Evolutionary conservation across 2,329 filamentous ascomycete genomes (phyloP).

Genomic region (Fusarium sp.): DNA sequence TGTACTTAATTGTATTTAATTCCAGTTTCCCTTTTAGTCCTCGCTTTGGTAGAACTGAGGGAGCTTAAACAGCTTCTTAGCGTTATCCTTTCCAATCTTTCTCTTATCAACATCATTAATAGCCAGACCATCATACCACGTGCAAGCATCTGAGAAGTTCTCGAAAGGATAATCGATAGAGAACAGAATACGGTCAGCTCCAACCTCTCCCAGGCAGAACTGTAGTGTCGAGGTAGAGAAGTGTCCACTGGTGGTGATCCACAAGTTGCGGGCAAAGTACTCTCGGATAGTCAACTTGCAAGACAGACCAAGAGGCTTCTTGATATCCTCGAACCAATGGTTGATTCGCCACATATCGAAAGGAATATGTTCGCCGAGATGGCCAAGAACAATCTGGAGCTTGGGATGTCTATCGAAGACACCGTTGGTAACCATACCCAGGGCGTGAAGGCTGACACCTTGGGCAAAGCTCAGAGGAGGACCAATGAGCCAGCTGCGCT

Average conservation of each 20-base stretch:
- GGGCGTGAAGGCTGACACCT: slow-evolving; percentile 65
- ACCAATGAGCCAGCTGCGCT: slow-evolving; percentile 68
- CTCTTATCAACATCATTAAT: slow-evolving; percentile 48
- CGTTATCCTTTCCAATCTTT: slow-evolving; percentile 57
- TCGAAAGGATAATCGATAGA: slow-evolving; percentile 65
- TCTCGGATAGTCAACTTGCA: slow-evolving; percentile 62
- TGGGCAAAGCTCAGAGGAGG: slow-evolving; percentile 68
- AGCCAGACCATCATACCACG: slow-evolving; percentile 53
- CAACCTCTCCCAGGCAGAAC: slow-evolving; percentile 59
- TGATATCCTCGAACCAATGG: slow-evolving; percentile 65
- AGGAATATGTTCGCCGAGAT: slow-evolving; percentile 60
- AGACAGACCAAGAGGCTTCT: slow-evolving; percentile 58
- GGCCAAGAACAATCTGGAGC: slow-evolving; percentile 58
- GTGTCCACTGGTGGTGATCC: slow-evolving; percentile 66
- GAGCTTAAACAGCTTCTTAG: slow-evolving; percentile 54
- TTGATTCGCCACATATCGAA: slow-evolving; percentile 62
- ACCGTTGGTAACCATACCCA: slow-evolving; percentile 61
- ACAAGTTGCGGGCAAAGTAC: slow-evolving; percentile 65
- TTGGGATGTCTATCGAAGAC: slow-evolving; percentile 60
- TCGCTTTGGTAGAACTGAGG: slow-evolving; percentile 32
- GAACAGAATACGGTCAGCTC: slow-evolving; percentile 62
- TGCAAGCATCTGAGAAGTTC: slow-evolving; percentile 53
- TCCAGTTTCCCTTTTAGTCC: slow-evolving; percentile 23
- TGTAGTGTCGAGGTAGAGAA: slow-evolving; percentile 64
- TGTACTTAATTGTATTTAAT: not conserved